phyloP scores from a whole-genome alignment of 75 land plant genomes.

The Picea sitchensis region DNA sequence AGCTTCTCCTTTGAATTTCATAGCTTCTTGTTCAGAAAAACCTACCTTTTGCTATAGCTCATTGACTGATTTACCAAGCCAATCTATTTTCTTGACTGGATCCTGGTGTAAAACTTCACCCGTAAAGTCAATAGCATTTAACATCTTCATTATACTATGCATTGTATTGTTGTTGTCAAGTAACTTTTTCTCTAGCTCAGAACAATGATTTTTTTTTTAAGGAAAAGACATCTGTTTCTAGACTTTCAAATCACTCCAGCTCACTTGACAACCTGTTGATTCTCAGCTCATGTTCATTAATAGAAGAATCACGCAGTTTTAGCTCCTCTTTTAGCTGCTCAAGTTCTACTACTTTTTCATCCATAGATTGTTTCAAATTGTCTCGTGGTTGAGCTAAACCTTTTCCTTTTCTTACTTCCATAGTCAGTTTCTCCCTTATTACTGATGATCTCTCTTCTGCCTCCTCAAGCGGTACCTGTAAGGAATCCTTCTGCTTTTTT shows the following conservation, averaged over 20 bases:
- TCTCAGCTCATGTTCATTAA: constrained; percentile 21
- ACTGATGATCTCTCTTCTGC: too few species aligned
- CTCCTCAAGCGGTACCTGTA: too few species aligned
- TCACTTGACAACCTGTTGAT: constrained; percentile 26
- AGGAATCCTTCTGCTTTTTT: too few species aligned
- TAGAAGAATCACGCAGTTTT: constrained; percentile 18
- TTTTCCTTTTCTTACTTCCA: too few species aligned
- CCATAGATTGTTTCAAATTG: constrained; percentile 69
- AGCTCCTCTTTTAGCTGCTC: constrained; percentile 44
- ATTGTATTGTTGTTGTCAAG: constrained; percentile 25
- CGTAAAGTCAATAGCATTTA: constrained; percentile 31
- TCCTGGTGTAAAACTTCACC: too few species aligned
- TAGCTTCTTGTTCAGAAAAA: too few species aligned
- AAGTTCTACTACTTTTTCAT: constrained; percentile 48
- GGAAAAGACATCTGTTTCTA: constrained; percentile 47
- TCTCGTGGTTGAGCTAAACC: too few species aligned
- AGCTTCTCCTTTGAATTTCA: too few species aligned
- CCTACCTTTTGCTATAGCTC: too few species aligned
- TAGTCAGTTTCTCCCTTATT: too few species aligned
- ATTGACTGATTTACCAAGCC: too few species aligned
- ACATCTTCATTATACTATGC: constrained; percentile 25
- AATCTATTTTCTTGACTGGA: too few species aligned
- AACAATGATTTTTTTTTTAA: constrained; percentile 25
- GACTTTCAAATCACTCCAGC: constrained; percentile 20
- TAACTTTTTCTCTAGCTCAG: constrained; percentile 28